phyloP scores from a whole-genome alignment of 768 basidiomycete species.

The Trametes cubensis region DNA sequence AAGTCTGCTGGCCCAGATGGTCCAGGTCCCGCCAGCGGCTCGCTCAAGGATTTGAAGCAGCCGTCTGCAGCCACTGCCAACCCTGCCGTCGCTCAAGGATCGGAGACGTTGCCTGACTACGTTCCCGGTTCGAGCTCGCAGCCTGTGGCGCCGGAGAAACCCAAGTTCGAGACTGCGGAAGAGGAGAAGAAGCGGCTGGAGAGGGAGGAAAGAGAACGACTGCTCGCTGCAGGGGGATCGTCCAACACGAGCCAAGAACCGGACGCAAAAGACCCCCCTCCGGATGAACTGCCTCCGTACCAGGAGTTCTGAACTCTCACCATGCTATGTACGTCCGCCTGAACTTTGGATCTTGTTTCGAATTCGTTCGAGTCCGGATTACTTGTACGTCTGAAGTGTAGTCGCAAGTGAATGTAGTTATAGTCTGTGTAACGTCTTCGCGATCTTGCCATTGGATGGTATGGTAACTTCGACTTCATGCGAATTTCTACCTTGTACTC shows the following conservation, averaged over 20 bases:
- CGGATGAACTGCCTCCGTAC: conserved; percentile 46
- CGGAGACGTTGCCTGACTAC: conserved; percentile 28
- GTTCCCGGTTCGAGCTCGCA: conserved; percentile 14
- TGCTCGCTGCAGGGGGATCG: conserved; percentile 33
- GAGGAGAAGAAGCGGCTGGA: conserved; percentile 69
- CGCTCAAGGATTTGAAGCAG: conserved; percentile 53
- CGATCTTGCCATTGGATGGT: too few species aligned
- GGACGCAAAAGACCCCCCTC: conserved; percentile 23
- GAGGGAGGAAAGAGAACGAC: conserved; percentile 54
- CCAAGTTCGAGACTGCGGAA: conserved; percentile 54
- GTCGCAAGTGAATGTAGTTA: too few species aligned
- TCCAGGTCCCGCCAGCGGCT: conserved; percentile 69
- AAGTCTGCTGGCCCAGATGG: conserved; percentile 60
- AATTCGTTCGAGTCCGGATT: too few species aligned
- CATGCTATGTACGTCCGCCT: not conserved
- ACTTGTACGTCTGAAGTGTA: not conserved
- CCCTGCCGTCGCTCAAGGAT: not conserved
- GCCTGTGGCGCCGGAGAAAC: conserved; percentile 28
- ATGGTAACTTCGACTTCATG: too few species aligned
- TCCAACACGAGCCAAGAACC: conserved; percentile 2
- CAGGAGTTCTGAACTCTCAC: conserved; percentile 38
- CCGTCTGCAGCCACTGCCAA: conserved; percentile 5
- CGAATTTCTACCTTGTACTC: too few species aligned
- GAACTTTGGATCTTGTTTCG: not conserved
- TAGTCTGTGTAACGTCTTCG: too few species aligned